phyloP scores from a whole-genome alignment of 2,329 filamentous ascomycete species.

The Paecilomyces dactylethromorphus region DNA sequence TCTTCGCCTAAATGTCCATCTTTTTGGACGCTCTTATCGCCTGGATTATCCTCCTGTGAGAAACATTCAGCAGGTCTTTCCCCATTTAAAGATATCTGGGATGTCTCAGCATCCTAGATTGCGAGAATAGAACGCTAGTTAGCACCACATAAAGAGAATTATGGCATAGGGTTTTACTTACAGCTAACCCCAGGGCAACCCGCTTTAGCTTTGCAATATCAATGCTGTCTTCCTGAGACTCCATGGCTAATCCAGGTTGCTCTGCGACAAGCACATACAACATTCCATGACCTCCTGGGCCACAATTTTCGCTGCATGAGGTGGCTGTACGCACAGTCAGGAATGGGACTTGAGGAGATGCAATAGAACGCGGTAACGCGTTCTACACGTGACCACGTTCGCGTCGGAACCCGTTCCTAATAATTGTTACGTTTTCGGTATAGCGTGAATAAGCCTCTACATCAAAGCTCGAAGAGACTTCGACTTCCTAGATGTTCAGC shows the following conservation, averaged over 20 bases:
- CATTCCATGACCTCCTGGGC: neutral
- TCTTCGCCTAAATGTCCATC: constrained; percentile 4
- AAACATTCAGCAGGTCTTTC: constrained; percentile 6
- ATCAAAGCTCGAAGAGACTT: neutral
- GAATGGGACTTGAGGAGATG: neutral
- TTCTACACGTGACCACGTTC: constrained; percentile 1
- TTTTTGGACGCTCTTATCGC: constrained; percentile 1
- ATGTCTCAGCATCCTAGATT: constrained; percentile 22
- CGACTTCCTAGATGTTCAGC: neutral
- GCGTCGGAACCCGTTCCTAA: neutral
- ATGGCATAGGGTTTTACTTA: constrained; percentile 27
- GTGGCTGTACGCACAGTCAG: neutral
- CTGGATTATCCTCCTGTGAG: constrained; percentile 1
- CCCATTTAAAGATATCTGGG: constrained; percentile 14
- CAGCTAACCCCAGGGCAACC: constrained; percentile 31
- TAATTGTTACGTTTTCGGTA: neutral
- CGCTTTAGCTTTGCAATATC: constrained; percentile 35
- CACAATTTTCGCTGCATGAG: neutral
- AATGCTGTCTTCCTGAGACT: constrained; percentile 34
- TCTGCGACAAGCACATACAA: neutral
- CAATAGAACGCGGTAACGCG: constrained; percentile 1
- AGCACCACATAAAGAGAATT: constrained; percentile 21
- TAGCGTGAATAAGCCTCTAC: neutral
- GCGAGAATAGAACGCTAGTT: constrained; percentile 11
- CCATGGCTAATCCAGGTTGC: constrained; percentile 17